These are phyloP conservation scores for Talaromyces rugulosus DNA, from an alignment of 2,329 filamentous ascomycete genomes.

Conservation along the genomic window DNA sequence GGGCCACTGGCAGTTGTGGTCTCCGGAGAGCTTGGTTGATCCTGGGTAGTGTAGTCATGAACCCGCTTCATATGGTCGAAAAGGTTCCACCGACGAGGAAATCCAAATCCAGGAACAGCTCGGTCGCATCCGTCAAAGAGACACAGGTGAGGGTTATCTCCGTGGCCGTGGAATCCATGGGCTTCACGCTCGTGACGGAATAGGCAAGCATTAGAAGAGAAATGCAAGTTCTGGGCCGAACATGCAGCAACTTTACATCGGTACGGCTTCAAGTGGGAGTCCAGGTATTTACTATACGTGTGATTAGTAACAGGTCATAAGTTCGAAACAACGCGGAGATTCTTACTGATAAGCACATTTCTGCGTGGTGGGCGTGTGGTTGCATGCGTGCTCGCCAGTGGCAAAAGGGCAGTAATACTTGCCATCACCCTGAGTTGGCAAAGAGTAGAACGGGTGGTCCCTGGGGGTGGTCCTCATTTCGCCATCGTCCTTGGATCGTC, in stretches of 20 bases:
- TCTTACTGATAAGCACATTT: slow-evolving; percentile 99
- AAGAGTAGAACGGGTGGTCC: slow-evolving; percentile 40
- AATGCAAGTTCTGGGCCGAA: slow-evolving; percentile 80
- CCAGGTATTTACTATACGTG: slow-evolving; percentile 77
- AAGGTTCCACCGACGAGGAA: slow-evolving; percentile 92
- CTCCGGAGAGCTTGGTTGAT: slow-evolving; percentile 40
- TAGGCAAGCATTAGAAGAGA: slow-evolving; percentile 92
- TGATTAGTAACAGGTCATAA: slow-evolving; percentile 19
- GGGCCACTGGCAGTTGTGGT: slow-evolving; percentile 26
- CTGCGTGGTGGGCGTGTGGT: slow-evolving; percentile 88
- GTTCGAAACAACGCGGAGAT: background rate
- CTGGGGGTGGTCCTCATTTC: slow-evolving; percentile 38
- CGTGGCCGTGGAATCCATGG: slow-evolving; percentile 91
- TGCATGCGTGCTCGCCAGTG: slow-evolving; percentile 64
- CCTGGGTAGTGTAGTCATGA: slow-evolving; percentile 57
- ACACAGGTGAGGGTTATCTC: slow-evolving; percentile 88
- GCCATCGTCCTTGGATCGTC: slow-evolving; percentile 33
- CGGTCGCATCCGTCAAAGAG: slow-evolving; percentile 84
- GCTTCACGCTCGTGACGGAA: slow-evolving; percentile 94
- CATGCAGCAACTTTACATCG: slow-evolving; percentile 84
- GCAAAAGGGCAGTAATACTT: slow-evolving; percentile 92
- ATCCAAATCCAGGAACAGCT: slow-evolving; percentile 75
- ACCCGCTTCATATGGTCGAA: slow-evolving; percentile 97
- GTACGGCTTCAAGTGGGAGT: slow-evolving; percentile 95
- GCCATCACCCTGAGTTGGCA: slow-evolving; percentile 58